Percentiles rank a stretch among this genome's conserved stretches.
Conservation (phyloP, 1,284 basidiomycete species). For the Pulveroboletus sp. region DNA sequence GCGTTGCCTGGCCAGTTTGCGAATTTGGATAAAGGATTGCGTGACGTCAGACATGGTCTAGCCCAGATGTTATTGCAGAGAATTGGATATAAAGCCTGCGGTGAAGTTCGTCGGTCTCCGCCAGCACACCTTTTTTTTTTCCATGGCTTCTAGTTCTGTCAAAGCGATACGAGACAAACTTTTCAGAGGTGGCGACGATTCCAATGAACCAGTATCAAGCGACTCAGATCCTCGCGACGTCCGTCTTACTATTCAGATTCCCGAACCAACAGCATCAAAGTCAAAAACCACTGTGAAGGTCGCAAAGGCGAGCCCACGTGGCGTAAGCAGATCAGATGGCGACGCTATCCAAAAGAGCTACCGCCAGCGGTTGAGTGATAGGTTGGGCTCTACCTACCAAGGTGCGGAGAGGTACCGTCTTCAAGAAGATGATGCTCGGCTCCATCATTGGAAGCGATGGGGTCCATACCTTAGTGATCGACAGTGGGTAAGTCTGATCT, state of each 20-base stretch:
- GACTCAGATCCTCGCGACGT: constrained; percentile 40
- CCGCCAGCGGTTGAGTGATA: constrained; percentile 59
- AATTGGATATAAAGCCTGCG: constrained; percentile 5
- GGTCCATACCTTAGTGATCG: constrained; percentile 96
- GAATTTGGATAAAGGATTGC: constrained; percentile 14
- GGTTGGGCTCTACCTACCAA: constrained; percentile 60
- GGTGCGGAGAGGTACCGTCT: constrained; percentile 74
- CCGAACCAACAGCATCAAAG: constrained; percentile 48
- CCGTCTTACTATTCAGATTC: constrained; percentile 79
- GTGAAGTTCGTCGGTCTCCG: neutral
- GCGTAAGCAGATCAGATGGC: constrained; percentile 26
- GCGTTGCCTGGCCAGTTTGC: neutral
- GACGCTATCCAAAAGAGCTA: constrained; percentile 41
- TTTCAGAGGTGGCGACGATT: constrained; percentile 54
- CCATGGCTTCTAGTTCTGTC: constrained; percentile 44
- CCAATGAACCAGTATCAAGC: constrained; percentile 22
- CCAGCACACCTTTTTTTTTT: neutral
- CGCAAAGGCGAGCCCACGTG: constrained; percentile 42
- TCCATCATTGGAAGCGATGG: constrained; percentile 96
- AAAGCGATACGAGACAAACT: constrained; percentile 77
- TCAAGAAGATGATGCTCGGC: constrained; percentile 64
- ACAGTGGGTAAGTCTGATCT: constrained; percentile 78
- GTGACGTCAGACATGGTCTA: constrained; percentile 28
- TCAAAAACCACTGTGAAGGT: constrained; percentile 46
- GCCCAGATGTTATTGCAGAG: neutral